Evolutionary conservation across 2,329 filamentous ascomycete genomes (phyloP).

Genomic region (Venturia effusa): DNA sequence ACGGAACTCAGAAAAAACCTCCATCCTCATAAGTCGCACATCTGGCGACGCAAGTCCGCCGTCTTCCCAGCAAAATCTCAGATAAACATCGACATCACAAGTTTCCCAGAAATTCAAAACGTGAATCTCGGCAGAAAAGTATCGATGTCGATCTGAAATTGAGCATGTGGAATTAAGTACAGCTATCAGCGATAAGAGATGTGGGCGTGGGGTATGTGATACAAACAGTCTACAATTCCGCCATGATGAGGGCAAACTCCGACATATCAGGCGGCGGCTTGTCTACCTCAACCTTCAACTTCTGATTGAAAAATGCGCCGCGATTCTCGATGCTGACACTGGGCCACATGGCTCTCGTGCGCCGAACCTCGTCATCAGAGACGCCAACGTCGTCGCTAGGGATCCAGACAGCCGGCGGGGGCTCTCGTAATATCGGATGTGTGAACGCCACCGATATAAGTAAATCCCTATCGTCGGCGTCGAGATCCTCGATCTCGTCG

Average conservation of each 20-base stretch:
- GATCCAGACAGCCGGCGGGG: conserved; percentile 8
- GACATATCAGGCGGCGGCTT: conserved; percentile 23
- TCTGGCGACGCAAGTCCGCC: too few relatives aligned
- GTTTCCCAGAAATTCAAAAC: neutral
- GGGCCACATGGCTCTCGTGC: conserved; percentile 14
- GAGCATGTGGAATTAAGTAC: neutral
- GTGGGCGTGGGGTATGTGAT: neutral
- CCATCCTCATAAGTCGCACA: neutral
- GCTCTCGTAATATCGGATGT: conserved; percentile 6
- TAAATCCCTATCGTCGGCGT: conserved; percentile 75
- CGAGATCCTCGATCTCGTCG: conserved; percentile 89
- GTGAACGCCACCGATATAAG: conserved; percentile 41
- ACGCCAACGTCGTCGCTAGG: conserved; percentile 13
- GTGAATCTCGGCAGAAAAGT: neutral
- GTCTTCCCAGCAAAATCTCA: too few relatives aligned
- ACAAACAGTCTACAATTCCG: conserved; percentile 15
- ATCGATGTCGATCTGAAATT: neutral
- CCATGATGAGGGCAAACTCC: conserved; percentile 20
- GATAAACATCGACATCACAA: too few relatives aligned
- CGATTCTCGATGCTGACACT: conserved; percentile 16
- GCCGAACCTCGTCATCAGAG: conserved; percentile 16
- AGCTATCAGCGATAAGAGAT: neutral
- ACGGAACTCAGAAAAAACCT: neutral
- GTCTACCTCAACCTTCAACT: conserved; percentile 19
- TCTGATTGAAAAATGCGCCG: conserved; percentile 17